Conservation (phyloP, 1,284 basidiomycete species). For the Porodaedalea pini region DNA sequence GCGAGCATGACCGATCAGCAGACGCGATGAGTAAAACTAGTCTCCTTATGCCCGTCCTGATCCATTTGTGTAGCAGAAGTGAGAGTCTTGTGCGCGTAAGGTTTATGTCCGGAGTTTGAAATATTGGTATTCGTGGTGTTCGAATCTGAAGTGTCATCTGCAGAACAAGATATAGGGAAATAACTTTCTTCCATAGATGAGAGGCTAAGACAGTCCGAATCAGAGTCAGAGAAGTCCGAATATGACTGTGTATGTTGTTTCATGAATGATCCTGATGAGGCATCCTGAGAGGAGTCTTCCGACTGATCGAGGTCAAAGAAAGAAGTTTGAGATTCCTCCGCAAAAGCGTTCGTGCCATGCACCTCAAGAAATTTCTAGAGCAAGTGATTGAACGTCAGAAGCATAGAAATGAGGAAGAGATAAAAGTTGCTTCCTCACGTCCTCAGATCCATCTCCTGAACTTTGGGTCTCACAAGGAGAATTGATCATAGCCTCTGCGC, state of each 20-base stretch:
- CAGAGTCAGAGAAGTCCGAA: constrained; percentile 4
- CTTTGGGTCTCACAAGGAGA: neutral
- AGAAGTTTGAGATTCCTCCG: neutral
- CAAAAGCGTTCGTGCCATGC: neutral
- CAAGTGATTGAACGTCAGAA: neutral
- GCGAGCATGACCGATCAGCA: neutral
- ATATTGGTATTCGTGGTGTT: neutral
- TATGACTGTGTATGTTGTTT: neutral
- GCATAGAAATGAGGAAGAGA: neutral
- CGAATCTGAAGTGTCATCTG: neutral
- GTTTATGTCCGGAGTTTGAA: neutral
- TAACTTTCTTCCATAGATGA: neutral
- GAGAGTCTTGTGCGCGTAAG: neutral
- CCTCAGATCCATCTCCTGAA: neutral
- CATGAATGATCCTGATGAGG: neutral
- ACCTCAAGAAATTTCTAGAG: neutral
- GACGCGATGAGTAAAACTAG: neutral
- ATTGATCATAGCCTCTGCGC: neutral
- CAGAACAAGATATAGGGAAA: neutral
- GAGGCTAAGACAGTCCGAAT: constrained; percentile 5
- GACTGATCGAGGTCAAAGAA: neutral
- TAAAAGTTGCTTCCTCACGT: neutral
- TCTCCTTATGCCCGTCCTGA: neutral
- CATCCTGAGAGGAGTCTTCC: neutral
- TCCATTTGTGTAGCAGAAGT: neutral